phyloP scores from a whole-genome alignment of 805 yeast species.

The Saccharomycopsis sp. region DNA sequence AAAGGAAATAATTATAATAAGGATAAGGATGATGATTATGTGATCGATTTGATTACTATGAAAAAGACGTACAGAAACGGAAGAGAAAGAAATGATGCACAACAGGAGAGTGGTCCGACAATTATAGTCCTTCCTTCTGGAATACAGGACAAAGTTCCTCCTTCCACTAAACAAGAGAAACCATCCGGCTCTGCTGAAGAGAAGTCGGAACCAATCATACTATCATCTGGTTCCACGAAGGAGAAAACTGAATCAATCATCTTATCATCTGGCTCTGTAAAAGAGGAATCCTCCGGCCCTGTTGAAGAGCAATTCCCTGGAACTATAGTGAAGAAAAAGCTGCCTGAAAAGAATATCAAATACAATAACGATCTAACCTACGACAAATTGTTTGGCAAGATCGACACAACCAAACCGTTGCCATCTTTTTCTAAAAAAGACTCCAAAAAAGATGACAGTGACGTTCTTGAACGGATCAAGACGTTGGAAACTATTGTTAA shows the following conservation, averaged over 20 bases:
- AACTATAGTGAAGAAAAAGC: too few species aligned
- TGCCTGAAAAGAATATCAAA: neutral
- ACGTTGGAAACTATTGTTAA: neutral
- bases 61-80: neutral
- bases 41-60: neutral
- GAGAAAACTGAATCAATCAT: neutral
- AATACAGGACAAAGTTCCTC: neutral
- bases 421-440: neutral
- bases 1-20: too few species aligned
- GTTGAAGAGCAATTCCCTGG: too few species aligned
- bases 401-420: neutral
- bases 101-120: too few species aligned
- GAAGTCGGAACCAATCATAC: neutral
- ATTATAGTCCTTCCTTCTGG: too few species aligned
- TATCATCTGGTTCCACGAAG: too few species aligned
- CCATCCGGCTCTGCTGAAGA: too few species aligned
- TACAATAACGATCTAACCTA: neutral
- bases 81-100: neutral
- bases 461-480: neutral
- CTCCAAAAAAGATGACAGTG: neutral
- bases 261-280: too few species aligned
- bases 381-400: conserved; percentile 1
- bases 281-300: too few species aligned
- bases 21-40: neutral
- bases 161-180: too few species aligned